Evolutionary conservation across 257 asterid species (phyloP).

Genomic region (Jasminum sambac): DNA sequence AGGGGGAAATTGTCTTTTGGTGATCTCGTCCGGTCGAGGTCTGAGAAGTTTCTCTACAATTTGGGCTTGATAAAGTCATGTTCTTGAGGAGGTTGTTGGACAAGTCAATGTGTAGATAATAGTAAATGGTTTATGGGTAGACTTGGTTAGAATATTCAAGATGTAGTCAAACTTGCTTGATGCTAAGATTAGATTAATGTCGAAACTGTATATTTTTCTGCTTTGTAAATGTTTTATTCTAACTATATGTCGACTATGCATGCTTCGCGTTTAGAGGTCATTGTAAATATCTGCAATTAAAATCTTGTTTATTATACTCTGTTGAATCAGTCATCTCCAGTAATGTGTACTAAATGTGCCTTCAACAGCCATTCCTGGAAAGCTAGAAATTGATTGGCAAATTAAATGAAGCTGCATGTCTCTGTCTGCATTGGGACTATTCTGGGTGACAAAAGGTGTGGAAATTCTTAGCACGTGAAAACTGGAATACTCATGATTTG

Average conservation of each 20-base stretch:
- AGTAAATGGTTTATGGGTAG: constrained; percentile 21
- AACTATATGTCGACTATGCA: constrained; percentile 6
- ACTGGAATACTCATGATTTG: neutral
- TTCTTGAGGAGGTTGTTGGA: constrained; percentile 41
- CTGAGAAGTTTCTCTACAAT: constrained; percentile 60
- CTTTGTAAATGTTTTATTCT: constrained; percentile 25
- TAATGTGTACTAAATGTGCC: neutral
- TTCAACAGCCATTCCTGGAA: neutral
- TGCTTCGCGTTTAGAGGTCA: neutral
- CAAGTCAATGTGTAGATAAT: constrained; percentile 29
- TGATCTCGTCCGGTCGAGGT: constrained; percentile 69
- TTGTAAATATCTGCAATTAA: neutral
- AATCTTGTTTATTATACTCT: neutral
- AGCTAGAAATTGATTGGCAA: neutral
- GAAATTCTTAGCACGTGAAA: neutral
- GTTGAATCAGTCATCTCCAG: neutral
- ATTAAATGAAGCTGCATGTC: too few species aligned
- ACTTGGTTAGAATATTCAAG: neutral
- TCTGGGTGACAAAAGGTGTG: neutral
- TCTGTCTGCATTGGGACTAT: neutral
- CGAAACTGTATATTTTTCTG: constrained; percentile 6
- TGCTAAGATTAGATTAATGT: constrained; percentile 12
- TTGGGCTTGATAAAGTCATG: constrained; percentile 67
- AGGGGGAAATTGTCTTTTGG: constrained; percentile 60
- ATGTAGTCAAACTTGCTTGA: constrained; percentile 27